phyloP scores from a whole-genome alignment of 805 yeast species.

The Maudiozyma serrabonitensis region DNA sequence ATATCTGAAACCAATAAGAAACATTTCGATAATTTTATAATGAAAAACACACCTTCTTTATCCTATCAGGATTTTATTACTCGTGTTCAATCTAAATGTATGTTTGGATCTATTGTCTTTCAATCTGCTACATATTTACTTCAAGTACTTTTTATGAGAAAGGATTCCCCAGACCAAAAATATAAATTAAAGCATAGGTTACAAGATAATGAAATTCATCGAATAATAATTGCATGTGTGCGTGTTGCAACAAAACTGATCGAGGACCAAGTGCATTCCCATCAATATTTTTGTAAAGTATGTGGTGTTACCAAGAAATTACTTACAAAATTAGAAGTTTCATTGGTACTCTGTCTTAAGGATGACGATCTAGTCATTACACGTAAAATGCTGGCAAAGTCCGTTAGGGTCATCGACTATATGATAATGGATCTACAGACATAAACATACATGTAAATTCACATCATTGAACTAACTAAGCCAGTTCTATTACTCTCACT shows the following conservation, averaged over 20 bases:
- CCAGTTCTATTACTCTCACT: too few relatives aligned
- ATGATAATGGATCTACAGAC: not conserved
- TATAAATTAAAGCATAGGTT: conserved; percentile 22
- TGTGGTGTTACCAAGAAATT: conserved; percentile 32
- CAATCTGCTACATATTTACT: conserved; percentile 22
- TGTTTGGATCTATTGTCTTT: conserved; percentile 23
- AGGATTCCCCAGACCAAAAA: conserved; percentile 9
- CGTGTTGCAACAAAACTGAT: conserved; percentile 35
- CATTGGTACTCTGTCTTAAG: conserved; percentile 10
- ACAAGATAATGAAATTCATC: conserved; percentile 32
- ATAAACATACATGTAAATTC: not conserved
- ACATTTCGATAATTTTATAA: conserved; percentile 13
- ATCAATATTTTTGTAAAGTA: conserved; percentile 35
- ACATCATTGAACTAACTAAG: not conserved
- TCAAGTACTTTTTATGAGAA: conserved; percentile 15
- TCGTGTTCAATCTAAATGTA: conserved; percentile 24
- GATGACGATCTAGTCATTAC: conserved; percentile 13
- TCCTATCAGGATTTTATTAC: conserved; percentile 17
- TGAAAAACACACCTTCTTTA: conserved; percentile 24
- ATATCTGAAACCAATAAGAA: conserved; percentile 1
- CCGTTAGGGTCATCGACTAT: conserved; percentile 9
- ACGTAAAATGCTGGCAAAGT: conserved; percentile 7
- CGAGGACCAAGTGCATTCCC: conserved; percentile 37
- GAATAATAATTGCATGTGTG: conserved; percentile 36
- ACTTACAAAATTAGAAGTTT: conserved; percentile 14